phyloP scores from a whole-genome alignment of 306 rosid genomes.

The Fragaria iinumae region DNA sequence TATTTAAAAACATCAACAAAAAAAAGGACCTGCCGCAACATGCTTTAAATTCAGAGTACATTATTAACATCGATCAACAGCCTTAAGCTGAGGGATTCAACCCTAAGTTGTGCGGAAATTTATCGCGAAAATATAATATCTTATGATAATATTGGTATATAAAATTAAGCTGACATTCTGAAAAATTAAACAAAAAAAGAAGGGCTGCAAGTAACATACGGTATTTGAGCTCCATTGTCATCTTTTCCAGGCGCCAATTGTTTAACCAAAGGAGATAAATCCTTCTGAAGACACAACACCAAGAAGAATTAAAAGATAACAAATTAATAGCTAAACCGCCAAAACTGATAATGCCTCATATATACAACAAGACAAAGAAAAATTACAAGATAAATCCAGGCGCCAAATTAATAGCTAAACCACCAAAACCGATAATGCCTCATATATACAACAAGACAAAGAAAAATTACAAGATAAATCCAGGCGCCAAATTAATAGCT shows the following conservation, averaged over 20 bases:
- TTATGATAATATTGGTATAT: neutral
- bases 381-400: no score
- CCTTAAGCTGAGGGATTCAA: slow-evolving; percentile 6
- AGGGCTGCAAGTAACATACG: slow-evolving; percentile 52
- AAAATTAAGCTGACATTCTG: slow-evolving; percentile 11
- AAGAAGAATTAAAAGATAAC: slow-evolving; percentile 24
- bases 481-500: no score
- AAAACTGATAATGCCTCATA: slow-evolving; percentile 8
- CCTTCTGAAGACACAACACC: slow-evolving; percentile 60
- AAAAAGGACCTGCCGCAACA: neutral
- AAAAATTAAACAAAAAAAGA: slow-evolving; percentile 18
- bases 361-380: slow-evolving; percentile 23
- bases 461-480: no score
- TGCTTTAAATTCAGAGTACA: neutral
- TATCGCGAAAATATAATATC: neutral
- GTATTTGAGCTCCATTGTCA: slow-evolving; percentile 71
- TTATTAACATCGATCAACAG: neutral
- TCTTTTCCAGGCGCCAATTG: slow-evolving; percentile 68
- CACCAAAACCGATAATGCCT: no score
- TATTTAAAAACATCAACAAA: neutral
- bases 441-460: no score
- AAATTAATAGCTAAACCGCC: slow-evolving; percentile 12
- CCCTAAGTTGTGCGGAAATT: neutral
- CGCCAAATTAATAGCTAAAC: no score
- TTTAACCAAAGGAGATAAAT: slow-evolving; percentile 80